Base-by-base conservation (phyloP, 2,329 filamentous ascomycete genomes). In the Calycina marina region DNA sequence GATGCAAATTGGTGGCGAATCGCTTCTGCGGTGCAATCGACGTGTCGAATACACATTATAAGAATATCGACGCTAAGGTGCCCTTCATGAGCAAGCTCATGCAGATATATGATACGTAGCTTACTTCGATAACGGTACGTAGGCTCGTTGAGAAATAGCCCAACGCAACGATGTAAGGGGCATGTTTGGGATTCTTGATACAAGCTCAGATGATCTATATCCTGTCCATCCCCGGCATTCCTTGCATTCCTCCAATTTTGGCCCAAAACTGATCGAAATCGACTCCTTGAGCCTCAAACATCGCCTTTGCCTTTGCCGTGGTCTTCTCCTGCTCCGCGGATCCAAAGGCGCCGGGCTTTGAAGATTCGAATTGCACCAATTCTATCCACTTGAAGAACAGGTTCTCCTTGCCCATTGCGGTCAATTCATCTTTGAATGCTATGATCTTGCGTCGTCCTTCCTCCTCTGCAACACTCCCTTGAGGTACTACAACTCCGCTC, bases 381-480 rank as follows among this genome's bases (percentile, higher is more conserved):
- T 94, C 86, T 30, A 93, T 81, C 84, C 85, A 93, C 34, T 78
- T 72, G 59, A 81, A 93, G 59, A 94, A 94, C 32, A 94, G 55
- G 41, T 79, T 74, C 54, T 93, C 86, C 57, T 93, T 93, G 26
- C 79, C 84, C 55, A 90, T 64, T 3, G 66, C 66, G 1, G 69
- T 66, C 44, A 94, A 63, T 13, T 74, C 73, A 26, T 90, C 78
- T 46, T 82, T 76, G 53, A 94, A 92, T 3, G 69, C 67, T 40
- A 90, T 70, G 6, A 94, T 76, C 56, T 90, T 83, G 40, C 74
- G 69, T 43, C 75, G 61, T 29, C 69, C 68, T 39, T 74, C 67
- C 37, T 80, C 75, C 42, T 78, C 71, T 25, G 66, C 62, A 2
- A 55, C 55, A 16, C 47, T 57, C 6, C 58, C 59, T 2, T 58